A percentile compares a stretch with the other conserved stretches of the same genome.
These are phyloP conservation scores for Fusarium oligoseptatum DNA, from an alignment of 2,329 filamentous ascomycete genomes.

Conservation along the genomic window DNA sequence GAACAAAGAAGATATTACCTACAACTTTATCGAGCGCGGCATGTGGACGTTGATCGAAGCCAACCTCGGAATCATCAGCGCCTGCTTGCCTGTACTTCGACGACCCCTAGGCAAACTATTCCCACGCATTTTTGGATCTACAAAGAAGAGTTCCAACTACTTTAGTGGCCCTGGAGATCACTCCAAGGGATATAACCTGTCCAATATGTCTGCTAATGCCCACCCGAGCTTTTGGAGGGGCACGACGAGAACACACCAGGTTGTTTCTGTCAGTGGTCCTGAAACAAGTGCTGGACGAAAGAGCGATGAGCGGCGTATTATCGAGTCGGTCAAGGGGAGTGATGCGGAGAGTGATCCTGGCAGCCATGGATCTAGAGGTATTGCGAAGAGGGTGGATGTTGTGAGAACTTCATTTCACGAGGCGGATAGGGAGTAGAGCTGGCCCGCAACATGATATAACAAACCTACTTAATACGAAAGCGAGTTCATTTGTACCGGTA, in stretches of 20 bases:
- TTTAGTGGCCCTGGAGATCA: conserved; percentile 2
- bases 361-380: conserved; percentile 5
- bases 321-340: conserved; percentile 13
- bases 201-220: conserved; percentile 7
- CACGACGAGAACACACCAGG: not conserved
- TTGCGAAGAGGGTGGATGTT: conserved; percentile 10
- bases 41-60: conserved; percentile 56
- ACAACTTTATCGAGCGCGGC: conserved; percentile 42
- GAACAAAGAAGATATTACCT: conserved; percentile 49
- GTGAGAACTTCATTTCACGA: conserved; percentile 17
- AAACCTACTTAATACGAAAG: not conserved
- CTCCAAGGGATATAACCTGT: conserved; percentile 15
- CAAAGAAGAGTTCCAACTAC: conserved; percentile 23
- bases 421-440: not conserved
- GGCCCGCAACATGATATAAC: not conserved
- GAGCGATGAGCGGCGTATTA: conserved; percentile 17
- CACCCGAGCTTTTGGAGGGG: conserved; percentile 17
- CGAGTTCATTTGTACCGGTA: not conserved
- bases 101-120: conserved; percentile 35
- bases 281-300: not conserved
- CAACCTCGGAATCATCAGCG: conserved; percentile 54
- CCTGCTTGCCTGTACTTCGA: conserved; percentile 50
- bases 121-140: conserved; percentile 32
- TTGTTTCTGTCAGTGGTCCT: conserved; percentile 14
- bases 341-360: conserved; percentile 10